These are phyloP conservation scores for Penicillium corylophilum DNA, from an alignment of 2,329 filamentous ascomycete species.

Conservation along the genomic window DNA sequence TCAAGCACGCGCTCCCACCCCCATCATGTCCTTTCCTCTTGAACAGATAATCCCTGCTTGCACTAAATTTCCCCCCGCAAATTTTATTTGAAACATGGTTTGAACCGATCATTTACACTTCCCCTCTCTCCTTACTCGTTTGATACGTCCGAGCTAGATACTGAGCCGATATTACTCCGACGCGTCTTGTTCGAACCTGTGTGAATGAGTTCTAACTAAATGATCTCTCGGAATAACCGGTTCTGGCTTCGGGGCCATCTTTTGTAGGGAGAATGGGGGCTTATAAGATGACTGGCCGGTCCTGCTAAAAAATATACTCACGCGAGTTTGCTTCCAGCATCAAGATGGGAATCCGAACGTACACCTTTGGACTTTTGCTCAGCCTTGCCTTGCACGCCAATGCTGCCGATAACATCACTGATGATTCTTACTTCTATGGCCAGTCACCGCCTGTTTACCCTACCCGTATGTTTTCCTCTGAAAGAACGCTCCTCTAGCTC, in stretches of 20 bases:
- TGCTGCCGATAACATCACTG: conserved; percentile 1
- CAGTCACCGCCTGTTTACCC: conserved; percentile 25
- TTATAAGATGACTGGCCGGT: background rate
- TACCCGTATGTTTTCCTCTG: conserved; percentile 16
- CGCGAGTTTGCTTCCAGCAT: background rate
- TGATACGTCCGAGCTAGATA: background rate
- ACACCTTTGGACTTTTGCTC: background rate
- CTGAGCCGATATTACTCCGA: background rate
- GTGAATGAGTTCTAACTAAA: background rate
- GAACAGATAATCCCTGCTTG: background rate
- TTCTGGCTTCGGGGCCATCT: background rate
- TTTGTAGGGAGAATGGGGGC: background rate
- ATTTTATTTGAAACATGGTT: background rate
- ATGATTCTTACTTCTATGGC: conserved; percentile 16
- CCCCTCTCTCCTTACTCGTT: background rate
- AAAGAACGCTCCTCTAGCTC: background rate
- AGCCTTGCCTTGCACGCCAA: background rate
- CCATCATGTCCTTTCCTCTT: background rate
- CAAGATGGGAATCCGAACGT: background rate
- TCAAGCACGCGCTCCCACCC: background rate
- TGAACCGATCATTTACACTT: background rate
- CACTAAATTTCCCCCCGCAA: background rate
- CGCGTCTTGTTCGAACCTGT: background rate
- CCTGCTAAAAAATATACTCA: background rate
- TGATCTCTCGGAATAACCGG: background rate